Evolutionary conservation across 1,284 basidiomycete species (phyloP).

Genomic region (Tetrapyrgos nigripes): DNA sequence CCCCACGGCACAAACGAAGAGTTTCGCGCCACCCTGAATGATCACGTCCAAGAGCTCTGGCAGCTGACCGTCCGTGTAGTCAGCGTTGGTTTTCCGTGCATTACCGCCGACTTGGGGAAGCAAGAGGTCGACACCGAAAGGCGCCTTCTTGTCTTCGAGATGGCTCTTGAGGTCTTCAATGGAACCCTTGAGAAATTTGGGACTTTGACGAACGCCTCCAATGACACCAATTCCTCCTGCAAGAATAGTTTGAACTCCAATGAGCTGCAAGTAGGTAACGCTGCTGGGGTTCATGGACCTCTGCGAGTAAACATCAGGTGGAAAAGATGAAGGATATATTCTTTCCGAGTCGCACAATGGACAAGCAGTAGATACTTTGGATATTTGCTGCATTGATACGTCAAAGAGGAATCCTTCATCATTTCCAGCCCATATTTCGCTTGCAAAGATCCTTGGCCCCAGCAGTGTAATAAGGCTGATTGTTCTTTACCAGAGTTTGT

Average conservation of each 20-base stretch:
- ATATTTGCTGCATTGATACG: too few relatives aligned
- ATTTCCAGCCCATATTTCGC: too few relatives aligned
- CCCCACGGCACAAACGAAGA: conserved; percentile 85
- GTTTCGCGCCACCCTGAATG: conserved; percentile 73
- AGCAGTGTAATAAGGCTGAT: too few relatives aligned
- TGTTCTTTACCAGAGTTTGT: conserved; percentile 74
- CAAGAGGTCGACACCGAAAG: conserved; percentile 85
- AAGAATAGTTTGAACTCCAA: too few relatives aligned
- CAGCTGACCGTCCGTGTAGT: conserved; percentile 81
- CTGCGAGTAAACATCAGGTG: too few relatives aligned
- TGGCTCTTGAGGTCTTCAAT: conserved; percentile 75
- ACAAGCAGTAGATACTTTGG: background rate
- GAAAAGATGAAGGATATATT: background rate
- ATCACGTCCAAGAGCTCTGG: conserved; percentile 81
- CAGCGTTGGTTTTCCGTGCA: conserved; percentile 85
- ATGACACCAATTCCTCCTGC: conserved; percentile 84
- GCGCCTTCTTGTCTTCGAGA: conserved; percentile 76
- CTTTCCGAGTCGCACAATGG: background rate
- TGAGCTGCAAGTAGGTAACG: too few relatives aligned
- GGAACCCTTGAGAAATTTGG: conserved; percentile 65
- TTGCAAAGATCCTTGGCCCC: too few relatives aligned
- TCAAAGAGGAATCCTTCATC: too few relatives aligned
- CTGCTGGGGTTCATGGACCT: too few relatives aligned
- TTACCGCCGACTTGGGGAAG: conserved; percentile 81
- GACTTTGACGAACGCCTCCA: conserved; percentile 77